These are phyloP conservation scores for Coemansia interrupta DNA, from an alignment of 192 early-diverging fungal species.

Conservation along the genomic window DNA sequence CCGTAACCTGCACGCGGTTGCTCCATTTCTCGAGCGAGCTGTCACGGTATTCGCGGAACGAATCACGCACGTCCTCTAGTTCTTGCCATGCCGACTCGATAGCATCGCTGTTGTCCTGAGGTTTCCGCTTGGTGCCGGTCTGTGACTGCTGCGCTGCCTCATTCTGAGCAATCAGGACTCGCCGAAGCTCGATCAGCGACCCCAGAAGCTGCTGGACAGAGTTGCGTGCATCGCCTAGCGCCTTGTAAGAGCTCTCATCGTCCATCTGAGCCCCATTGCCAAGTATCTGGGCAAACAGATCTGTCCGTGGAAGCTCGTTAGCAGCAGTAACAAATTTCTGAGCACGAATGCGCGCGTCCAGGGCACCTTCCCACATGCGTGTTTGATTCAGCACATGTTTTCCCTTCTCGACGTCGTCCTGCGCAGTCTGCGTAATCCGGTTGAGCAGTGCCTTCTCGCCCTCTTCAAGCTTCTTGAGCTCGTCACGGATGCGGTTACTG, in stretches of 20 bases:
- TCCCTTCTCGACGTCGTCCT: slow-evolving; percentile 85
- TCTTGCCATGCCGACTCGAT: slow-evolving; percentile 20
- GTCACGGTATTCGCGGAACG: slow-evolving; percentile 77
- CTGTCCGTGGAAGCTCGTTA: slow-evolving; percentile 72
- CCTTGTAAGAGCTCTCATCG: neutral
- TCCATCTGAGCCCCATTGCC: neutral
- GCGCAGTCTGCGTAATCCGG: slow-evolving; percentile 68
- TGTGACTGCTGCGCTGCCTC: slow-evolving; percentile 14
- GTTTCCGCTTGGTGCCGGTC: slow-evolving; percentile 23
- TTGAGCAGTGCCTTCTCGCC: slow-evolving; percentile 84
- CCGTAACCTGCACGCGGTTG: slow-evolving; percentile 75
- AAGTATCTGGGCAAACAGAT: slow-evolving; percentile 17
- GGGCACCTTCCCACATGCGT: slow-evolving; percentile 73
- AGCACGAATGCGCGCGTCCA: slow-evolving; percentile 84
- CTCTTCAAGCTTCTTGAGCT: slow-evolving; percentile 71
- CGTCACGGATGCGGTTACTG: slow-evolving; percentile 38
- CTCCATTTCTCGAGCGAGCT: slow-evolving; percentile 91
- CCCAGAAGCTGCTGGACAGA: slow-evolving; percentile 25
- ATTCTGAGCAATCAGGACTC: slow-evolving; percentile 28
- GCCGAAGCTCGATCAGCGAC: slow-evolving; percentile 32
- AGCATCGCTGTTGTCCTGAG: slow-evolving; percentile 11
- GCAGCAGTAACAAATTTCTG: slow-evolving; percentile 73
- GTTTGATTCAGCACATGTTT: slow-evolving; percentile 86
- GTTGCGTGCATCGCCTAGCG: slow-evolving; percentile 16
- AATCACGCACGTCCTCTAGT: slow-evolving; percentile 20